Evolutionary conservation across 2,329 filamentous ascomycete genomes (phyloP), one percentile per base, ranked within the genome.

Genomic region (Dichotomopilus funicola): DNA sequence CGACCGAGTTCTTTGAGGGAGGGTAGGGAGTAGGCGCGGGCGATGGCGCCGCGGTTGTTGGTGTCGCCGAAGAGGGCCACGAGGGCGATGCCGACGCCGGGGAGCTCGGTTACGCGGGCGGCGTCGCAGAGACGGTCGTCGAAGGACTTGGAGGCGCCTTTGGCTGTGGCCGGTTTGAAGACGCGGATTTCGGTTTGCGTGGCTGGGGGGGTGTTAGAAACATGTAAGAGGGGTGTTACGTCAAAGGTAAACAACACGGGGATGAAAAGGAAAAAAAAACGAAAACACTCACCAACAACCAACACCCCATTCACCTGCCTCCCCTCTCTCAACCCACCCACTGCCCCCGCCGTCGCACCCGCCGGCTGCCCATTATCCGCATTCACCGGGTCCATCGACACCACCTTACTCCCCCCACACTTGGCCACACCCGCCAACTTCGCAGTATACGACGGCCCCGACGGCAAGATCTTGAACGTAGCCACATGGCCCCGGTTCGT

Each of bases 111-210:
- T 0, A 97, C 82, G 2, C 80, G 77, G 2, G 94, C 92, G 1
- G 88, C 80, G 64, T 95, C 87, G 67, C 92, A 97, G 42, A 95
- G 75, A 57, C 76, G 82, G 62, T 89, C 85, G 64, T 96, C 91
- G 72, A 94, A 97, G 1, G 85, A 84, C 64, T 94, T 96, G 54
- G 91, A 89, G 0, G 92, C 91, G n/a, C 92, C 94, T 72, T 96
- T 97, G 19, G 85, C 79, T 1, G 82, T 82, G 2, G 90, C 85
- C 0, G 94, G 92, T 61, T 86, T 89, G 76, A 96, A 96, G 49
- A 99, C 84, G 54, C 91, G 84, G n/a, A 85, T 86, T 63, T 91
- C 89, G 1, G 86, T 89, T 68, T 80, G 76, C 1, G 80, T 82
- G 1, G 80, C 70, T 92, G 8, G 34, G 13, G 2, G 3, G 37